A percentile compares a stretch with the other conserved stretches of the same genome.
phyloP scores from a whole-genome alignment of 169 alveolate genomes.

The Cystoisospora suis region DNA sequence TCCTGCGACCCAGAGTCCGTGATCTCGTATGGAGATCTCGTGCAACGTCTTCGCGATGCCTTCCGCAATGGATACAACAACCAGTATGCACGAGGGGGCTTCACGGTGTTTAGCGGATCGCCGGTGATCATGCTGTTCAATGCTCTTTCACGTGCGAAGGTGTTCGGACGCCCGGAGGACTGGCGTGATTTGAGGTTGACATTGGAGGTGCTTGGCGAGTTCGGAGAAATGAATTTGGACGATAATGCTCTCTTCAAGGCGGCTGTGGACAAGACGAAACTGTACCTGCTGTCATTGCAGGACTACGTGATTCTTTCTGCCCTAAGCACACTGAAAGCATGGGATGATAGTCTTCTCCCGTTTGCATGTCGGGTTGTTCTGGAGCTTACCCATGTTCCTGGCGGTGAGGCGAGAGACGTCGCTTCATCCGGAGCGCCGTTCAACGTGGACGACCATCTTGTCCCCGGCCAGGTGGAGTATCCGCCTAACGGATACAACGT shows the following conservation, averaged over 20 bases:
- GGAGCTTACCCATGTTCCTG: background rate
- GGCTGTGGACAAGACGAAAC: background rate
- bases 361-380: background rate
- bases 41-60: background rate
- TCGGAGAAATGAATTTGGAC: background rate
- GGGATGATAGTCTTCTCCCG: background rate
- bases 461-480: background rate
- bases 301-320: background rate
- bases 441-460: background rate
- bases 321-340: background rate
- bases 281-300: background rate
- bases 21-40: background rate
- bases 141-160: background rate
- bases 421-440: background rate
- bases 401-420: background rate
- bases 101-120: background rate
- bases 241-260: background rate
- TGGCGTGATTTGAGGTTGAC: background rate
- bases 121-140: background rate
- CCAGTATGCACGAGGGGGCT: background rate
- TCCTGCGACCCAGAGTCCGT: background rate
- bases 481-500: background rate
- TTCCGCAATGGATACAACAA: background rate
- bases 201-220: background rate
- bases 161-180: slow-evolving; percentile 1